A percentile compares a stretch with the other conserved stretches of the same genome.
These are phyloP conservation scores for Trifolium pratense DNA, from an alignment of 306 rosid genomes.

Conservation along the genomic window DNA sequence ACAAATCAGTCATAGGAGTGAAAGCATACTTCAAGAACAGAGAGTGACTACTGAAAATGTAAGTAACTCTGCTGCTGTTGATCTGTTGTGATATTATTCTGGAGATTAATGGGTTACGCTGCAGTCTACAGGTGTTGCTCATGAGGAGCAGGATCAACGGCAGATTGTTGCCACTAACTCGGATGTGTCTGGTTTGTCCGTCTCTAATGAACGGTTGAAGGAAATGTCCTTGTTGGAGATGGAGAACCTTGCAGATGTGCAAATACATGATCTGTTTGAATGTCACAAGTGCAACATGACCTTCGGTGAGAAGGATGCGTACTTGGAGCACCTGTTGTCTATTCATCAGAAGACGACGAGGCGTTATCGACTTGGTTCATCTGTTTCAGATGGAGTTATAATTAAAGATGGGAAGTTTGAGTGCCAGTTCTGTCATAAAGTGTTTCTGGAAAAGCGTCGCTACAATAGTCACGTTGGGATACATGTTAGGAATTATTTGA, in stretches of 20 bases:
- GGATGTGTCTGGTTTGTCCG: conserved; percentile 37
- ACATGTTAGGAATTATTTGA: conserved; percentile 85
- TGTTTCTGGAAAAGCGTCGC: conserved; percentile 81
- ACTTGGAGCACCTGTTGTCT: conserved; percentile 80
- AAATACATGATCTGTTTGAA: conserved; percentile 77
- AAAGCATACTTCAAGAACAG: conserved; percentile 47
- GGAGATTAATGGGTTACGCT: too few relatives aligned
- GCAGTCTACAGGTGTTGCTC: conserved; percentile 47
- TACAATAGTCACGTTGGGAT: conserved; percentile 93
- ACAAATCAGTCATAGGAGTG: conserved; percentile 44
- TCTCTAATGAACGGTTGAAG: conserved; percentile 50
- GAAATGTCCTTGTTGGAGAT: conserved; percentile 57
- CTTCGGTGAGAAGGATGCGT: conserved; percentile 75
- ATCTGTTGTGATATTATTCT: too few relatives aligned
- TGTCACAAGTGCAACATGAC: conserved; percentile 84
- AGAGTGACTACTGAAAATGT: conserved; percentile 48
- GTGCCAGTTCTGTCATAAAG: conserved; percentile 95
- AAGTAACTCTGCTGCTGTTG: conserved; percentile 44
- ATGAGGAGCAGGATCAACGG: conserved; percentile 48
- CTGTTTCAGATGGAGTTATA: conserved; percentile 93
- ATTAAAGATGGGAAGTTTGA: conserved; percentile 88
- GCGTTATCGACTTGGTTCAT: conserved; percentile 83
- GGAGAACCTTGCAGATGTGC: conserved; percentile 84
- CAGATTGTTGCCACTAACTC: conserved; percentile 48
- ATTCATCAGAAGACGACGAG: conserved; percentile 82